phyloP scores from a whole-genome alignment of 2,329 filamentous ascomycete species.

The Coniochaeta sp. region DNA sequence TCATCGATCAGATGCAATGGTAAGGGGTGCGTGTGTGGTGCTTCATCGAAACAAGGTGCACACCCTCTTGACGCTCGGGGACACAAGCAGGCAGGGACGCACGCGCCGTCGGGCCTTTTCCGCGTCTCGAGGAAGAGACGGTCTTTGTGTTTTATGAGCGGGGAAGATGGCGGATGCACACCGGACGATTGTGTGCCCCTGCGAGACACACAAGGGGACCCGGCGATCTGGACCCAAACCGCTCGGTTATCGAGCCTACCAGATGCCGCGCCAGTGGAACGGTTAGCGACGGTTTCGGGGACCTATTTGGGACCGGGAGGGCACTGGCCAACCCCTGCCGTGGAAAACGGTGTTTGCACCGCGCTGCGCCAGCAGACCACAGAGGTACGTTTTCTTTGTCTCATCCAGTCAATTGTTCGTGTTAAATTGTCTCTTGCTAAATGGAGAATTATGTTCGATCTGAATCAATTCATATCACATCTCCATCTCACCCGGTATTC shows the following conservation, averaged over 20 bases:
- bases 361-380: too few relatives aligned
- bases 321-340: neutral
- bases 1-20: neutral
- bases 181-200: neutral
- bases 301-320: neutral
- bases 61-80: neutral
- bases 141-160: neutral
- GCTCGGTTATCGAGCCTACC: conserved; percentile 8
- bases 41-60: neutral
- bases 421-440: too few relatives aligned
- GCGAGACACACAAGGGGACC: conserved; percentile 3
- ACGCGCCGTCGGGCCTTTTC: neutral
- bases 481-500: too few relatives aligned
- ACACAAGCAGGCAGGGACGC: too few relatives aligned
- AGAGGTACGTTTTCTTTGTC: too few relatives aligned
- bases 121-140: neutral
- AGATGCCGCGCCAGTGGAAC: conserved; percentile 1
- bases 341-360: neutral
- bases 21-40: neutral
- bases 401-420: too few relatives aligned
- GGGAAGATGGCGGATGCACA: too few relatives aligned
- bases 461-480: too few relatives aligned
- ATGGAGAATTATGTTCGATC: too few relatives aligned
- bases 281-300: neutral
- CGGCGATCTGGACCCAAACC: conserved; percentile 7